Conservation (phyloP, 1,139 yeast genomes). For the Yamadazyma jaroonii region DNA sequence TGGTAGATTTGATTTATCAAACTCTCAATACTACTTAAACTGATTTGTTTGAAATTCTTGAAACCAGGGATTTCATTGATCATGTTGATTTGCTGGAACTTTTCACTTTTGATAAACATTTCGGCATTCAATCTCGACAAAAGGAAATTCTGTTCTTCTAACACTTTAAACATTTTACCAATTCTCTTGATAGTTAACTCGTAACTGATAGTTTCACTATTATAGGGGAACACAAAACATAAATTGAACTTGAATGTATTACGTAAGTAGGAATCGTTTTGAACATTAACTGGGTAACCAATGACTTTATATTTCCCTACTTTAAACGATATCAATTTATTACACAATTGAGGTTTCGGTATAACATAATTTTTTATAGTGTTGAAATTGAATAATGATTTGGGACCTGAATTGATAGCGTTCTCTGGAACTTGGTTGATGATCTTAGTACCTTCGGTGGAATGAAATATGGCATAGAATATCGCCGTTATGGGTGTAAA, state of each 20-base stretch:
- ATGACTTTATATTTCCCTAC: constrained; percentile 68
- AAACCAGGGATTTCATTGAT: constrained; percentile 35
- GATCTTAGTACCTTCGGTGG: constrained; percentile 94
- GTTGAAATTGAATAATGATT: constrained; percentile 70
- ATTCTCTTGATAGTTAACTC: constrained; percentile 81
- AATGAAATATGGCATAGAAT: constrained; percentile 91
- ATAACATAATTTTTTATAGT: constrained; percentile 85
- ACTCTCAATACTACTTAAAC: constrained; percentile 66
- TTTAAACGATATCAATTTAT: constrained; percentile 71
- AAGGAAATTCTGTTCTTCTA: constrained; percentile 84
- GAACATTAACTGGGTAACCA: constrained; percentile 89
- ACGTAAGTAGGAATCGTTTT: constrained; percentile 73
- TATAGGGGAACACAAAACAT: constrained; percentile 85
- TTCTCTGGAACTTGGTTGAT: constrained; percentile 84
- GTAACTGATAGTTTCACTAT: constrained; percentile 79
- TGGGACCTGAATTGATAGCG: constrained; percentile 33
- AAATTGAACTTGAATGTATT: constrained; percentile 92
- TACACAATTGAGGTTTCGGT: constrained; percentile 90
- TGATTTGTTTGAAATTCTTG: constrained; percentile 38
- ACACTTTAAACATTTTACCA: constrained; percentile 84
- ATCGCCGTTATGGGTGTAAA: constrained; percentile 83
- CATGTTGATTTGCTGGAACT: constrained; percentile 11
- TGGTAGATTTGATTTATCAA: constrained; percentile 86
- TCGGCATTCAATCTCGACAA: constrained; percentile 53
- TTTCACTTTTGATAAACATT: constrained; percentile 31